Percentiles rank a stretch among this genome's conserved stretches.
Evolutionary conservation across 2,329 filamentous ascomycete species (phyloP).

Genomic region (Sporothrix dimorphospora): DNA sequence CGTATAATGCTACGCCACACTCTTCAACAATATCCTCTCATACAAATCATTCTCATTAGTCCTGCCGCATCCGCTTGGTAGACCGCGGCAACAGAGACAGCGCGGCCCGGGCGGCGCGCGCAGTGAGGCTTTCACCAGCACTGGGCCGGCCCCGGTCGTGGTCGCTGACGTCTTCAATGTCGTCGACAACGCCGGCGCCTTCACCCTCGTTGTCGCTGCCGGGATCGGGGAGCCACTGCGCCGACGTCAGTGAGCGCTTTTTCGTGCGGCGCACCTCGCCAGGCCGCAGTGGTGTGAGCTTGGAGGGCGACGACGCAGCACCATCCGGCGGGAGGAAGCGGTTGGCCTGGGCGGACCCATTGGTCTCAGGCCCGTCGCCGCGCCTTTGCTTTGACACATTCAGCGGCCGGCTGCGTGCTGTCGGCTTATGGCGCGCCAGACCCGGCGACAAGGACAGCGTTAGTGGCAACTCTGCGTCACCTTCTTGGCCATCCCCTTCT

Average conservation of each 20-base stretch:
- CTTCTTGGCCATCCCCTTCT: background rate
- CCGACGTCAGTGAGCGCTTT: slow-evolving; percentile 26
- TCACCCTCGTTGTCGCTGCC: background rate
- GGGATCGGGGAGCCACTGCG: slow-evolving; percentile 10
- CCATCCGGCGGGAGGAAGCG: background rate
- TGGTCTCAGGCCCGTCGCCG: background rate
- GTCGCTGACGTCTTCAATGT: slow-evolving; percentile 30
- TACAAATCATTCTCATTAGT: background rate
- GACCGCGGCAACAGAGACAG: slow-evolving; percentile 15
- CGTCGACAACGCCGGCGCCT: slow-evolving; percentile 20
- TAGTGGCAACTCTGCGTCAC: background rate
- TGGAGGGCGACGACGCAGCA: background rate
- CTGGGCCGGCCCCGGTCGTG: background rate
- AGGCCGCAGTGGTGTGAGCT: background rate
- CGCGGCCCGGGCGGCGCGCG: background rate
- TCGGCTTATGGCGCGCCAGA: slow-evolving; percentile 9
- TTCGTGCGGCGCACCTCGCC: slow-evolving; percentile 23
- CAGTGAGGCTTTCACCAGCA: background rate
- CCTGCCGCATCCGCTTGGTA: slow-evolving; percentile 19
- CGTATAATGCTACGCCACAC: background rate
- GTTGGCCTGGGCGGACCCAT: background rate
- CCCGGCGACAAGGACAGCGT: slow-evolving; percentile 28
- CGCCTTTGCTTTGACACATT: background rate
- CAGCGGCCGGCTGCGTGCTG: slow-evolving; percentile 11
- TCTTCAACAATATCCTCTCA: too few species aligned